Evolutionary conservation across 2,329 filamentous ascomycete genomes (phyloP).

Genomic region (Colletotrichum spinosum): DNA sequence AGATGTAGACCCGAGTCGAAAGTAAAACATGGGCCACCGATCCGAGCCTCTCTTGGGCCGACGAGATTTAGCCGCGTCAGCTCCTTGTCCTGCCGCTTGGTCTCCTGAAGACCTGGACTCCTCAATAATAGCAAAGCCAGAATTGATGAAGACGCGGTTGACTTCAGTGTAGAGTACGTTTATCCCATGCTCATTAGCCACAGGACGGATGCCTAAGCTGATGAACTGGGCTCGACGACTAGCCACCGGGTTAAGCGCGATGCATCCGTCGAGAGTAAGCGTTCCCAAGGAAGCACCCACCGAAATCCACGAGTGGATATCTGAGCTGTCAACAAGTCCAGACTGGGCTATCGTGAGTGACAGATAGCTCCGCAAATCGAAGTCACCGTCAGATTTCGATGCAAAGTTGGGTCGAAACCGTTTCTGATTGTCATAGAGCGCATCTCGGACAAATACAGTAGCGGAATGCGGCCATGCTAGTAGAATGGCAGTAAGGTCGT

Average conservation of each 20-base stretch:
- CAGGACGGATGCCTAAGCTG: conserved; percentile 77
- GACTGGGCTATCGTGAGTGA: conserved; percentile 72
- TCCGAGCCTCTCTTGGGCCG: conserved; percentile 75
- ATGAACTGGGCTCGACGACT: conserved; percentile 84
- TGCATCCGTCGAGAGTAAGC: conserved; percentile 74
- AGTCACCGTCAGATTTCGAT: not conserved
- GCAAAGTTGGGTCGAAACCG: conserved; percentile 46
- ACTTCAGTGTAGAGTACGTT: conserved; percentile 81
- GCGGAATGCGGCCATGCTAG: conserved; percentile 73
- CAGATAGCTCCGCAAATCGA: not conserved
- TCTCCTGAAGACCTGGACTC: conserved; percentile 49
- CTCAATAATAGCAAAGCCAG: conserved; percentile 78
- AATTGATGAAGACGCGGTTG: conserved; percentile 81
- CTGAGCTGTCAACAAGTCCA: conserved; percentile 66
- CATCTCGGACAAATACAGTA: conserved; percentile 70
- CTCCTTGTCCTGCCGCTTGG: conserved; percentile 40
- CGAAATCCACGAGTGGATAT: conserved; percentile 73
- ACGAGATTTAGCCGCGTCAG: conserved; percentile 56
- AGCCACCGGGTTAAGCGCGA: conserved; percentile 77
- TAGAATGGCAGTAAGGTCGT: conserved; percentile 71
- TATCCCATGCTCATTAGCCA: conserved; percentile 65
- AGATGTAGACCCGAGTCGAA: conserved; percentile 67
- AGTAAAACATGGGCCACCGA: conserved; percentile 88
- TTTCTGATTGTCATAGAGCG: conserved; percentile 49
- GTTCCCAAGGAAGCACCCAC: conserved; percentile 73